Base-by-base conservation (phyloP, 139 green algal species). In the Chlamydomonas asymmetrica region DNA sequence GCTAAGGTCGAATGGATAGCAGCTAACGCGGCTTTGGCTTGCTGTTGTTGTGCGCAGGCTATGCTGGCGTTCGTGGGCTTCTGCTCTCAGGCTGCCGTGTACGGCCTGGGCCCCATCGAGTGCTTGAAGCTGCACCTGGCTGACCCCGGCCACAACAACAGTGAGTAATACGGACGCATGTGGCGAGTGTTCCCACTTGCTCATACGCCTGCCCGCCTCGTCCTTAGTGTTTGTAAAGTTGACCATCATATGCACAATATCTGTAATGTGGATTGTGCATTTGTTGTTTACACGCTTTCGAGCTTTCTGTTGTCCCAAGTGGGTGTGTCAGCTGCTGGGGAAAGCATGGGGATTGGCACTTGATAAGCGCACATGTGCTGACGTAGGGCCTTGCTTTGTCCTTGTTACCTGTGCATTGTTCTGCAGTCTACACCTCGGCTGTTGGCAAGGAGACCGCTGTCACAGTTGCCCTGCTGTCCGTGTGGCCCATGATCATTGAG, bases 11-110 rank as follows among this genome's bases (percentile, higher is more conserved):
- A 56, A 13, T 18, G 48, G 16, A 56, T 27, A 18, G 16, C 48
- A 27, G 60, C 35, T 66, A 65, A n/a, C 48, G 64, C 25, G 60
- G 60, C 61, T 72, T 65, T 48, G 45, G 39, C 73, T 48, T 79
- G 35, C 73, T n/a, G 9, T n/a, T 60, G 50, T 60, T 25, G 16
- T 23, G 22, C 27, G 43, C 59, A 77, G 45, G 87, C 88, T 5
- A 95, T 96, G 91, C 64, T 97, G 48, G 93, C 94, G n/a, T 93
- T 97, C 79, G 32, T 97, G 9, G 95, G 95, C 80, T 97, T 96
- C 83, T 84, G 78, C 77, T 93, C 84, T 49, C 91, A 96, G 82
- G 88, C 88, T 38, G 85, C 86, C 6, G 91, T 96, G 70, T 83
- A 78, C 63, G 88, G 93, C 81, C 76, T 89, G 84, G 92, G 92